Evolutionary conservation across 2,329 filamentous ascomycete species (phyloP).

Genomic region (Cladosporium sp.): DNA sequence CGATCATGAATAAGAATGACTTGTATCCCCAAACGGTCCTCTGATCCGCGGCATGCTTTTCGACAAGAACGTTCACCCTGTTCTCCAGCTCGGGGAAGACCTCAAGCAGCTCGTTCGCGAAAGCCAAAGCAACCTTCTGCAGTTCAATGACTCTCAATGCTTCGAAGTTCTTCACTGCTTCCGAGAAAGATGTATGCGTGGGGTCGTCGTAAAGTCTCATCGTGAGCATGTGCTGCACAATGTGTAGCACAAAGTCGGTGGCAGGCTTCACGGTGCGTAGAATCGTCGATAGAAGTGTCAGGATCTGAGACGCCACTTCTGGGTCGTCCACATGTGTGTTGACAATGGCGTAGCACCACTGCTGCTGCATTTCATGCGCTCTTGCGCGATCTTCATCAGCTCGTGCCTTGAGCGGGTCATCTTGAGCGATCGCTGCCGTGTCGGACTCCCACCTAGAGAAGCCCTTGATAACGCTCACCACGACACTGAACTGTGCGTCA

Average conservation of each 20-base stretch:
- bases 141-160: constrained; percentile 82
- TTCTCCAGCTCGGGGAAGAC: constrained; percentile 82
- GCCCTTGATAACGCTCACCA: constrained; percentile 85
- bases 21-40: constrained; percentile 82
- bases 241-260: constrained; percentile 72
- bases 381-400: constrained; percentile 63
- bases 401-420: constrained; percentile 50
- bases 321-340: constrained; percentile 65
- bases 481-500: constrained; percentile 85
- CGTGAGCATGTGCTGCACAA: constrained; percentile 86
- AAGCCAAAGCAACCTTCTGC: constrained; percentile 83
- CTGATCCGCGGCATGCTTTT: constrained; percentile 72
- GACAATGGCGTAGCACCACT: constrained; percentile 72
- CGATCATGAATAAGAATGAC: constrained; percentile 90
- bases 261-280: constrained; percentile 31
- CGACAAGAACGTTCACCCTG: constrained; percentile 77
- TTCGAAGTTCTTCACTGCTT: constrained; percentile 87
- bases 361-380: constrained; percentile 42
- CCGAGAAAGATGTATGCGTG: constrained; percentile 72
- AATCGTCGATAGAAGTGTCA: constrained; percentile 34
- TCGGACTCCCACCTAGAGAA: constrained; percentile 74
- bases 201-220: constrained; percentile 74
- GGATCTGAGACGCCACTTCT: constrained; percentile 34
- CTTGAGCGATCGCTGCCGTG: constrained; percentile 37
- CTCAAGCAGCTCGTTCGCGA: constrained; percentile 84